Evolutionary conservation across 805 yeast species (phyloP).

Genomic region (Wickerhamomyces pijperi): DNA sequence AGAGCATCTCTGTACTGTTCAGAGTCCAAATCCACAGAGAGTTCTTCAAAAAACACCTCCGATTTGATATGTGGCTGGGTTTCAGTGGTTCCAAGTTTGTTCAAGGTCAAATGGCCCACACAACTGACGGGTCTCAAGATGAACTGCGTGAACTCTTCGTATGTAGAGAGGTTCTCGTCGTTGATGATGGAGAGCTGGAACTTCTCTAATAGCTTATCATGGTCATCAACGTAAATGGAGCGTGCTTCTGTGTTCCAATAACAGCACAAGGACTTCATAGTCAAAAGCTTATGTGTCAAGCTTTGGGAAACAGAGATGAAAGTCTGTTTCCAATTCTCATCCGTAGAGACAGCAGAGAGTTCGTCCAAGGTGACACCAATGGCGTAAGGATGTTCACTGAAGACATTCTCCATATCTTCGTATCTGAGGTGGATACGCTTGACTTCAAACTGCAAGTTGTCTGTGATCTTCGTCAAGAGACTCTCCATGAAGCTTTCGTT

Average conservation of each 20-base stretch:
- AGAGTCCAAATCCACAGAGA: constrained; percentile 78
- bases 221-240: constrained; percentile 36
- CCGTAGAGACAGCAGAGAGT: constrained; percentile 85
- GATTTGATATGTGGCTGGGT: constrained; percentile 58
- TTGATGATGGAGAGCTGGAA: constrained; percentile 35
- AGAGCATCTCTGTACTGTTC: constrained; percentile 75
- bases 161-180: constrained; percentile 21
- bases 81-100: constrained; percentile 68
- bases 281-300: constrained; percentile 65
- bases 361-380: constrained; percentile 78
- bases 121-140: constrained; percentile 85
- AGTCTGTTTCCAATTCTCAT: constrained; percentile 73
- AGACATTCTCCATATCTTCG: constrained; percentile 62
- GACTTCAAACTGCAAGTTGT: constrained; percentile 84
- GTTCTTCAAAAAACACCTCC: constrained; percentile 75
- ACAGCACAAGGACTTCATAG: constrained; percentile 60
- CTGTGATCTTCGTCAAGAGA: constrained; percentile 79
- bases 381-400: constrained; percentile 68
- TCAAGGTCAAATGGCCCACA: constrained; percentile 67
- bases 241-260: constrained; percentile 73
- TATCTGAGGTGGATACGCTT: constrained; percentile 86
- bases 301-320: constrained; percentile 63
- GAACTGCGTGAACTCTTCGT: constrained; percentile 31
- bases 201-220: constrained; percentile 33
- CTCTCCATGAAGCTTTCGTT: constrained; percentile 82